A percentile compares a stretch with the other conserved stretches of the same genome.
Evolutionary conservation across 352 stramenopile species (phyloP).

Genomic region (Pythium vanterpoolii): DNA sequence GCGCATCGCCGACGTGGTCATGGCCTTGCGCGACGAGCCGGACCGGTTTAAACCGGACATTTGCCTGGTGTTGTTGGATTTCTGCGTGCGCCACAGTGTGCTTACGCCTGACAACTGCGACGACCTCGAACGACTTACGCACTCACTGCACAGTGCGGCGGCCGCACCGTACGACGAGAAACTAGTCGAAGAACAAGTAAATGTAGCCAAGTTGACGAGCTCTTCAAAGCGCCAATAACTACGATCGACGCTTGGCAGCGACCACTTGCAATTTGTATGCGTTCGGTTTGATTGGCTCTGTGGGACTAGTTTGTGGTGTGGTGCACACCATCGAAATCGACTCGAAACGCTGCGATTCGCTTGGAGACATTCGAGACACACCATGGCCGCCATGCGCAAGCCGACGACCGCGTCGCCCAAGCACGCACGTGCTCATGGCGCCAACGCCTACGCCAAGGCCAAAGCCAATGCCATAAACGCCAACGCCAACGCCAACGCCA

Average conservation of each 20-base stretch:
- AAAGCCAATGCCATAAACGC: neutral
- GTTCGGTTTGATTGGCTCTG: slow-evolving; percentile 11
- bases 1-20: slow-evolving; percentile 33
- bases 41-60: slow-evolving; percentile 73
- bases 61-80: slow-evolving; percentile 63
- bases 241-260: neutral
- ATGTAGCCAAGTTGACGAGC: slow-evolving; percentile 8
- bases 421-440: neutral
- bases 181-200: neutral
- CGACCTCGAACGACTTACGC: slow-evolving; percentile 18
- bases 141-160: neutral
- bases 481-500: neutral
- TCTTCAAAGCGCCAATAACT: slow-evolving; percentile 6
- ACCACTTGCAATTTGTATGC: slow-evolving; percentile 20
- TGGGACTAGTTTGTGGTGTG: slow-evolving; percentile 10
- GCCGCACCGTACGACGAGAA: slow-evolving; percentile 12
- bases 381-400: neutral
- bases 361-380: neutral
- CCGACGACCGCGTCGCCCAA: neutral
- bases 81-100: slow-evolving; percentile 56
- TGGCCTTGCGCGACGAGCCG: slow-evolving; percentile 36
- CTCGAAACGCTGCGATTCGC: slow-evolving; percentile 13
- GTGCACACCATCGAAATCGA: slow-evolving; percentile 2
- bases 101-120: slow-evolving; percentile 54
- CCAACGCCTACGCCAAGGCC: neutral